Conservation (phyloP, 2,329 filamentous ascomycete species). For the Tolypocladium guangdongense region DNA sequence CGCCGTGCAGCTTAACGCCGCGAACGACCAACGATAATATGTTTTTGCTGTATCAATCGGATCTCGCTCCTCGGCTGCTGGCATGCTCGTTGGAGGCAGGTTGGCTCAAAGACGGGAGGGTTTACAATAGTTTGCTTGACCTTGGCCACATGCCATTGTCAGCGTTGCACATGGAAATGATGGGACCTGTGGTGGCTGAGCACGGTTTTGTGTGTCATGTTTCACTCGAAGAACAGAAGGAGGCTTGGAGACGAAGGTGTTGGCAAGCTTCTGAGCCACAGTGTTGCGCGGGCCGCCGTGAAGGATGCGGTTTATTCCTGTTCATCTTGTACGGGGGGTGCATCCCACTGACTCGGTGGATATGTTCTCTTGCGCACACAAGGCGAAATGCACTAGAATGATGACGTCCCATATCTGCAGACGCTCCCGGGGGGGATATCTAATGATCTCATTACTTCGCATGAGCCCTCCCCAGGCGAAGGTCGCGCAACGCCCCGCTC, state of each 20-base stretch:
- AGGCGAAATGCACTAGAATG: not conserved
- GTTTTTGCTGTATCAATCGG: not conserved
- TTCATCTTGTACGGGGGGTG: not conserved
- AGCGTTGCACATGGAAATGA: not conserved
- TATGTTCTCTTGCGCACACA: not conserved
- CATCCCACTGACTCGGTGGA: not conserved
- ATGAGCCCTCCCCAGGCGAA: too few relatives aligned
- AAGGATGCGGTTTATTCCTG: not conserved
- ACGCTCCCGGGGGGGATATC: too few relatives aligned
- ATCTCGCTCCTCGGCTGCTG: not conserved
- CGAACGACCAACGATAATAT: slow-evolving; percentile 6
- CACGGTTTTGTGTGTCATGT: too few relatives aligned
- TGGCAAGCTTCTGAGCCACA: not conserved
- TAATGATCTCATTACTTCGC: too few relatives aligned
- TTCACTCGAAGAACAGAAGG: not conserved
- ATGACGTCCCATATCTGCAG: too few relatives aligned
- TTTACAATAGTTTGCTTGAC: not conserved
- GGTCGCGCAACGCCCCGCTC: too few relatives aligned
- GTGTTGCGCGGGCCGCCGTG: not conserved
- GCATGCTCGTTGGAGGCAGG: slow-evolving; percentile 1
- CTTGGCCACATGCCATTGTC: not conserved
- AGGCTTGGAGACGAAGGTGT: not conserved
- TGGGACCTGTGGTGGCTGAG: not conserved
- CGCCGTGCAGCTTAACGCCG: not conserved
- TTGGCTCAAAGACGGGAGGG: not conserved